A percentile compares a stretch with the other conserved stretches of the same genome.
These are phyloP conservation scores for Nymphaea colorata DNA, from an alignment of 164 flowering plant genomes.

Conservation along the genomic window DNA sequence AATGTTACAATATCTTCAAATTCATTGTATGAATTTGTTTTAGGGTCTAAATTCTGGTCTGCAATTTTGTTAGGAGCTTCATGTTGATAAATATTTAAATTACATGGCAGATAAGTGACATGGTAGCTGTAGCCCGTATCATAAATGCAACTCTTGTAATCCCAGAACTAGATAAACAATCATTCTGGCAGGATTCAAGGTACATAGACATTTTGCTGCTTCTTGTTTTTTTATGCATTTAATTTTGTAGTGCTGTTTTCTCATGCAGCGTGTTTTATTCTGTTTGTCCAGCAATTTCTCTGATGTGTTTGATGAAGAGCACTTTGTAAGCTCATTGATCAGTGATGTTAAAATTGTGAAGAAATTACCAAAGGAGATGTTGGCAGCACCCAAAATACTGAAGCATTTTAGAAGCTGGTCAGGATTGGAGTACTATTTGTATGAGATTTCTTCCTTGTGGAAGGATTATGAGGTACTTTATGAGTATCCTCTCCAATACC, in stretches of 20 bases:
- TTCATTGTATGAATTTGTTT: no score
- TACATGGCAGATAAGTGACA: conserved; percentile 80
- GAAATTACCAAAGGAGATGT: conserved; percentile 67
- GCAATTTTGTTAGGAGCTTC: no score
- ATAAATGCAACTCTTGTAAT: conserved; percentile 90
- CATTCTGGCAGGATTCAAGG: conserved; percentile 97
- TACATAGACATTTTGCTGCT: conserved; percentile 2
- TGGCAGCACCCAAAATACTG: conserved; percentile 42
- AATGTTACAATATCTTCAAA: no score
- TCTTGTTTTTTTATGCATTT: neutral
- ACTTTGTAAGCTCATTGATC: conserved; percentile 60
- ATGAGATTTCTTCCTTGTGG: conserved; percentile 84
- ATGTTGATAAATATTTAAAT: neutral
- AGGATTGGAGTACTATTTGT: conserved; percentile 70
- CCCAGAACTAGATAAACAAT: conserved; percentile 90
- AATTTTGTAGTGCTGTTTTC: neutral
- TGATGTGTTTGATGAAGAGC: conserved; percentile 83
- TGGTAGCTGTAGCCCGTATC: conserved; percentile 95
- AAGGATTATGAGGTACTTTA: conserved; percentile 53
- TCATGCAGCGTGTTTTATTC: neutral
- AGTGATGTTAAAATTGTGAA: conserved; percentile 66
- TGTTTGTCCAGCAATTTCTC: conserved; percentile 76
- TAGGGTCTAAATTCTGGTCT: neutral
- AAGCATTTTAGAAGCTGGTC: conserved; percentile 95
- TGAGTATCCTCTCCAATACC: no score